Conservation (phyloP, 208 protist species). For the Acanthamoeba divionensis region DNA sequence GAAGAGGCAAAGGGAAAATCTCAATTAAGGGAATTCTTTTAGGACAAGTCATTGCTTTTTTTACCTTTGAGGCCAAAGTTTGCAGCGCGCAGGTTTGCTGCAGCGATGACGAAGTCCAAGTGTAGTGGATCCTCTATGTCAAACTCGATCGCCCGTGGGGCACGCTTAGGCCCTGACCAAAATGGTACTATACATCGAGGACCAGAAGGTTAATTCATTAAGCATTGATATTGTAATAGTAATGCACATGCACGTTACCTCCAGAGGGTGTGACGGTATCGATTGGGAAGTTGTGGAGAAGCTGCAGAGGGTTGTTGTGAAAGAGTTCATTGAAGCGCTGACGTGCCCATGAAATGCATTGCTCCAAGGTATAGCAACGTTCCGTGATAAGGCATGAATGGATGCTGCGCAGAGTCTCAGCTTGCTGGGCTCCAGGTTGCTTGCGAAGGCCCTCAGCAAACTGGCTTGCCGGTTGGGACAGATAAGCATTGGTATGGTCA, state of each 20-base stretch:
- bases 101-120: slow-evolving; percentile 79
- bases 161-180: slow-evolving; percentile 88
- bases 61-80: slow-evolving; percentile 88
- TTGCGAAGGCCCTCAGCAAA: neutral
- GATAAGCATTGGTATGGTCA: slow-evolving; percentile 76
- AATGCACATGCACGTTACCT: neutral
- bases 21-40: too few relatives aligned
- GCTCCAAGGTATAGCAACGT: slow-evolving; percentile 83
- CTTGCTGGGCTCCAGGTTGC: neutral
- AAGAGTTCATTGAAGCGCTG: slow-evolving; percentile 94
- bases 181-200: slow-evolving; percentile 75
- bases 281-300: slow-evolving; percentile 96
- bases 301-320: slow-evolving; percentile 92
- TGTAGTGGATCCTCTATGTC: slow-evolving; percentile 74
- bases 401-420: slow-evolving; percentile 30
- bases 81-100: slow-evolving; percentile 77
- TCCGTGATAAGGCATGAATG: slow-evolving; percentile 58
- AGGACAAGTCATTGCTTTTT: too few relatives aligned
- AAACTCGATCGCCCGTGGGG: slow-evolving; percentile 82
- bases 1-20: too few relatives aligned
- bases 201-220: too few relatives aligned
- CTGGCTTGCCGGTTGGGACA: neutral
- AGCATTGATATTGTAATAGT: too few relatives aligned
- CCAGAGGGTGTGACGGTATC: slow-evolving; percentile 86
- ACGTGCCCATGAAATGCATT: slow-evolving; percentile 94